phyloP scores from a whole-genome alignment of 1,284 basidiomycete genomes.

The Moesziomyces sp. region DNA sequence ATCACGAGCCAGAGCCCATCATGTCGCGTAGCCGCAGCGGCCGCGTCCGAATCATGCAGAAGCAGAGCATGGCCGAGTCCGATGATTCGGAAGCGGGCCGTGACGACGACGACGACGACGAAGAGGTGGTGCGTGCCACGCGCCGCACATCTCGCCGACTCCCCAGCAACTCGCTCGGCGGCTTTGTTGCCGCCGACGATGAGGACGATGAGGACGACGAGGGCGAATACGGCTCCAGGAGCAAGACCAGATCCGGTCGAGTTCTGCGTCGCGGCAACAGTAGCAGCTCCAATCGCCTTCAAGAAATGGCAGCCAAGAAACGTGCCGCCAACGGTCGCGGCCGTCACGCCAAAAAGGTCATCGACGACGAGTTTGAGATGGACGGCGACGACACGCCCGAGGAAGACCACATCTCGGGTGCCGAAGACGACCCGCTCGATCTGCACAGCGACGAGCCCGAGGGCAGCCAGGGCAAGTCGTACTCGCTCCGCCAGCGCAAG shows the following conservation, averaged over 20 bases:
- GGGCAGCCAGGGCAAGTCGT: constrained; percentile 50
- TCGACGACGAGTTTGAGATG: constrained; percentile 43
- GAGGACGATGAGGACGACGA: constrained; percentile 57
- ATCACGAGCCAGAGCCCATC: constrained; percentile 19
- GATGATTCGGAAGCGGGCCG: constrained; percentile 11
- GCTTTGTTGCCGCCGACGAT: constrained; percentile 61
- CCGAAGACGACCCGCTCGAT: constrained; percentile 49
- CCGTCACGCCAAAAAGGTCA: constrained; percentile 11
- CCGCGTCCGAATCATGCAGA: constrained; percentile 18
- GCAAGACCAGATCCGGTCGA: constrained; percentile 27
- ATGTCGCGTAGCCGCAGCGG: constrained; percentile 43
- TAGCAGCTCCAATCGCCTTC: constrained; percentile 23
- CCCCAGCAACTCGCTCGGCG: constrained; percentile 38
- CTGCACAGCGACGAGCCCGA: constrained; percentile 55
- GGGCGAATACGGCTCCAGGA: constrained; percentile 44
- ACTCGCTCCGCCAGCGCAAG: constrained; percentile 64
- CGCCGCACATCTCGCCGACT: constrained; percentile 26
- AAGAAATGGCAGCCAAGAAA: constrained; percentile 47
- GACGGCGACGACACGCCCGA: constrained; percentile 44
- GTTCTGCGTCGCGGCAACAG: constrained; percentile 23
- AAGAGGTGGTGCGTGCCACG: constrained; percentile 12
- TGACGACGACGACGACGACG: constrained; percentile 31
- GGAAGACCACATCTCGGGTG: constrained; percentile 36
- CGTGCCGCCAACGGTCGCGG: constrained; percentile 32
- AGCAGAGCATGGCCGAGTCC: constrained; percentile 34